Evolutionary conservation across 2,329 filamentous ascomycete genomes (phyloP), one percentile per base, ranked within the genome.

Genomic region (Pseudovirgaria hyperparasitica): DNA sequence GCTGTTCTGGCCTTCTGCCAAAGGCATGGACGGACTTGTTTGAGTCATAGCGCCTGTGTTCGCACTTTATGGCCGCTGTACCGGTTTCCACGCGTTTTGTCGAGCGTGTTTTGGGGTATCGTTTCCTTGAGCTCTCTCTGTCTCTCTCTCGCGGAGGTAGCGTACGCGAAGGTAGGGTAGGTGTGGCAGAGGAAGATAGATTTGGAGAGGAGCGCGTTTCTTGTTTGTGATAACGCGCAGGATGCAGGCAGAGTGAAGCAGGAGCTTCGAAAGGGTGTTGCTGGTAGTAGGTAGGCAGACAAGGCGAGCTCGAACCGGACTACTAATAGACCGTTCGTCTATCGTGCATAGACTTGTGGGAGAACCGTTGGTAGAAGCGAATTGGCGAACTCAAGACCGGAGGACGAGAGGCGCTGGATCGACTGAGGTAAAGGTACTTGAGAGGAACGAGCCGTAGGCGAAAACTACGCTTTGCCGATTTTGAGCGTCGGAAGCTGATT

Each of bases 21-120:
- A 67, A 75, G 79, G 70, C 70, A 82, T 72, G 63, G 82, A 93
- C 85, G 82, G 82, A 93, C 86, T 93, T 79, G 82, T 82, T 82
- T 93, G 85, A 74, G 86, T 84, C 86, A 94, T 94, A 76, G 77
- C 79, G 75, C 74, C 79, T 62, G 77, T 72, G 62, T 74, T 74
- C 62, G 70, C 75, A 58, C 75, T 70, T 55, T 74, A 72, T 57
- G 70, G n/a, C n/a, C n/a, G n/a, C n/a, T n/a, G n/a, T n/a, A n/a
- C n/a, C n/a, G n/a, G n/a, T n/a, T n/a, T n/a, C n/a, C n/a, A n/a
- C n/a, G n/a, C n/a, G n/a, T n/a, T n/a, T n/a, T n/a, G n/a, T n/a
- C n/a, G n/a, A n/a, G n/a, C n/a, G n/a, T n/a, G n/a, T n/a, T n/a
- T n/a, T n/a, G n/a, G n/a, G n/a, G n/a, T n/a, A n/a, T n/a, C n/a